phyloP scores from a whole-genome alignment of 2,329 filamentous ascomycete species.

The Epicoccum sorghinum region DNA sequence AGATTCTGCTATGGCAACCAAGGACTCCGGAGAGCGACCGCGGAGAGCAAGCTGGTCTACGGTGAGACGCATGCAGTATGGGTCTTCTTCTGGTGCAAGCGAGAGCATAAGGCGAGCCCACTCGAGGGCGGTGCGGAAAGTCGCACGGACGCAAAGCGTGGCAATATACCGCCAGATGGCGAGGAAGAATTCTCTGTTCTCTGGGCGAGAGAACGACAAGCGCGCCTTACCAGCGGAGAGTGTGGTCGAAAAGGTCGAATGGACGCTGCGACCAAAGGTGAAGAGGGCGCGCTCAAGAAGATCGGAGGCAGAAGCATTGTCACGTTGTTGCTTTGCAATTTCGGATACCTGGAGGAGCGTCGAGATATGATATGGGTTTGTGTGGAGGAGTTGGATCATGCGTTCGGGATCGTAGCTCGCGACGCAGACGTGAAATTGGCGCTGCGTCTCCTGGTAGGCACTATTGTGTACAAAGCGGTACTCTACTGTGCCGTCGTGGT shows the following conservation, averaged over 20 bases:
- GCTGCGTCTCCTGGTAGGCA: constrained; percentile 75
- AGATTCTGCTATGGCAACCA: constrained; percentile 70
- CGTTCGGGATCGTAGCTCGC: constrained; percentile 82
- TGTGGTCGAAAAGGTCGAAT: constrained; percentile 79
- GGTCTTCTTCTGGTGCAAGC: constrained; percentile 74
- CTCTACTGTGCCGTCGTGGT: constrained; percentile 65
- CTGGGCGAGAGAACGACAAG: constrained; percentile 78
- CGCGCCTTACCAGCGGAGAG: constrained; percentile 79
- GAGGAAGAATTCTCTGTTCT: constrained; percentile 93
- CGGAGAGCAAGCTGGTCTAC: constrained; percentile 86
- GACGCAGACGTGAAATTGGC: constrained; percentile 78
- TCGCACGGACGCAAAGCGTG: constrained; percentile 87
- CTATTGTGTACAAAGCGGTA: constrained; percentile 80
- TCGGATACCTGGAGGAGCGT: constrained; percentile 92
- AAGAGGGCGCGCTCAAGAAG: constrained; percentile 91
- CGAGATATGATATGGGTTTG: constrained; percentile 88
- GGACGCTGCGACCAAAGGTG: constrained; percentile 85
- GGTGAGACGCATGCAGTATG: constrained; percentile 80
- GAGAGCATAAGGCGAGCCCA: constrained; percentile 87
- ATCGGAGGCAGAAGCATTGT: constrained; percentile 84
- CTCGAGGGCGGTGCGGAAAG: constrained; percentile 89
- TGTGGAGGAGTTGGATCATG: constrained; percentile 75
- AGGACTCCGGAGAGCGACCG: constrained; percentile 75
- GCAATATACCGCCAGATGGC: constrained; percentile 87
- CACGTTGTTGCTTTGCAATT: constrained; percentile 88